These are phyloP conservation scores for Diaporthe velutina DNA, from an alignment of 2,329 filamentous ascomycete genomes.

Conservation along the genomic window DNA sequence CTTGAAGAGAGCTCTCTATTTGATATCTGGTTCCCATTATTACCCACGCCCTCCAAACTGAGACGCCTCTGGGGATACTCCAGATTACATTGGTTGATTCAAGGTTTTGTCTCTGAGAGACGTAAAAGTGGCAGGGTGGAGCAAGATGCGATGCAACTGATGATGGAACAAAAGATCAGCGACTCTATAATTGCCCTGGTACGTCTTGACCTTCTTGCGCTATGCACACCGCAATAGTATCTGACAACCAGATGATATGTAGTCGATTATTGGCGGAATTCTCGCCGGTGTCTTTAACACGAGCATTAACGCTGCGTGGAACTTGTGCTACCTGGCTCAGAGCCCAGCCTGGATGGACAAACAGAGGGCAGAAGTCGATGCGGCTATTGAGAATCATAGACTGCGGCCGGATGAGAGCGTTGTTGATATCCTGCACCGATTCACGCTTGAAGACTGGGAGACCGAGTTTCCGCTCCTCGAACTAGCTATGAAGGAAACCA, in stretches of 20 bases:
- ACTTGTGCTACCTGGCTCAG: constrained; percentile 6
- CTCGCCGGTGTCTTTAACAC: constrained; percentile 12
- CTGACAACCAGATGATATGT: not conserved
- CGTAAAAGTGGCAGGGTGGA: constrained; percentile 1
- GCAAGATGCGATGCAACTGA: constrained; percentile 7
- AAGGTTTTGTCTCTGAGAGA: not conserved
- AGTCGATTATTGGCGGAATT: not conserved
- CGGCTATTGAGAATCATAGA: not conserved
- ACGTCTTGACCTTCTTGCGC: not conserved
- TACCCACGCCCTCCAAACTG: constrained; percentile 7
- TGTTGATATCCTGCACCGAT: not conserved
- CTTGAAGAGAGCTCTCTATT: not conserved
- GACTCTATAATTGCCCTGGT: not conserved
- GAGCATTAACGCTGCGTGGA: constrained; percentile 14
- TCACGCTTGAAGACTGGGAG: constrained; percentile 5
- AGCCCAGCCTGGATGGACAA: not conserved
- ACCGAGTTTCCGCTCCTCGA: constrained; percentile 3
- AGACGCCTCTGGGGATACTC: constrained; percentile 4
- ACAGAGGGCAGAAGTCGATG: not conserved
- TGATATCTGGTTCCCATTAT: constrained; percentile 1
- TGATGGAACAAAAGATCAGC: constrained; percentile 6
- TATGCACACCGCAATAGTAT: not conserved
- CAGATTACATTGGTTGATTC: not conserved
- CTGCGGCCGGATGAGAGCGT: not conserved
- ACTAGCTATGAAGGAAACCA: not conserved